Conservation (phyloP, 2,329 filamentous ascomycete species). For the Samsoniella hepiali region DNA sequence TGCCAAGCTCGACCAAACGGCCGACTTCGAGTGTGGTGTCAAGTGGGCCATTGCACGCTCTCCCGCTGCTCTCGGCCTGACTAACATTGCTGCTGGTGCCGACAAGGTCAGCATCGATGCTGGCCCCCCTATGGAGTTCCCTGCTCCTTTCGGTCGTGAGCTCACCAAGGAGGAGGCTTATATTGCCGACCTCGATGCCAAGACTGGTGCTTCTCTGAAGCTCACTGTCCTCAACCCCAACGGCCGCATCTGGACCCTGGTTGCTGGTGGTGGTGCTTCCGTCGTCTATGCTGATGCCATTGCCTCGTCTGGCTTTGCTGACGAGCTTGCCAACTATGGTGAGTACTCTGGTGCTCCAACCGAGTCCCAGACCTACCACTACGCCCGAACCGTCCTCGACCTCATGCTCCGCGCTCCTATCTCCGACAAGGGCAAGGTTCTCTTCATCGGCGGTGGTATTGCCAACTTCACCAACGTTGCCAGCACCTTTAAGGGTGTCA, state of each 20-base stretch:
- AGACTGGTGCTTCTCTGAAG: constrained; percentile 98
- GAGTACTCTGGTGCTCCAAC: constrained; percentile 99
- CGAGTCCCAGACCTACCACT: constrained; percentile 99
- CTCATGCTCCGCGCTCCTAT: constrained; percentile 91
- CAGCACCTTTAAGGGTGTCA: constrained; percentile 99
- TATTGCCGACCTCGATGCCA: constrained; percentile 97
- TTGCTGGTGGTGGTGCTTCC: constrained; percentile 98
- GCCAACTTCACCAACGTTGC: constrained; percentile 99
- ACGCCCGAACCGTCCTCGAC: constrained; percentile 93
- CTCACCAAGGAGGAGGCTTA: constrained; percentile 98
- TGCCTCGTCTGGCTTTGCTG: constrained; percentile 89
- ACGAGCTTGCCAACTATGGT: constrained; percentile 98
- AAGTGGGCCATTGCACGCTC: constrained; percentile 98
- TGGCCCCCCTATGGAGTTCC: constrained; percentile 97
- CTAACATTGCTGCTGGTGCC: constrained; percentile 61
- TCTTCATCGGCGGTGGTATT: constrained; percentile 99
- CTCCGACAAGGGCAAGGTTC: constrained; percentile 88
- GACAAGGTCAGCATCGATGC: constrained; percentile 89
- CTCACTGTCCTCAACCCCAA: constrained; percentile 89
- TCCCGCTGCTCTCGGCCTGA: constrained; percentile 80
- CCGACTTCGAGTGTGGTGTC: constrained; percentile 97
- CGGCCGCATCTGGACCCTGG: constrained; percentile 95
- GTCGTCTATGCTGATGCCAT: constrained; percentile 99
- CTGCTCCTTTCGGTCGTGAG: constrained; percentile 97
- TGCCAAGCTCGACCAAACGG: constrained; percentile 98